Evolutionary conservation across 495 filamentous ascomycete species (phyloP), one percentile per base, ranked within the genome.

Genomic region (Talaromyces stipitatus): DNA sequence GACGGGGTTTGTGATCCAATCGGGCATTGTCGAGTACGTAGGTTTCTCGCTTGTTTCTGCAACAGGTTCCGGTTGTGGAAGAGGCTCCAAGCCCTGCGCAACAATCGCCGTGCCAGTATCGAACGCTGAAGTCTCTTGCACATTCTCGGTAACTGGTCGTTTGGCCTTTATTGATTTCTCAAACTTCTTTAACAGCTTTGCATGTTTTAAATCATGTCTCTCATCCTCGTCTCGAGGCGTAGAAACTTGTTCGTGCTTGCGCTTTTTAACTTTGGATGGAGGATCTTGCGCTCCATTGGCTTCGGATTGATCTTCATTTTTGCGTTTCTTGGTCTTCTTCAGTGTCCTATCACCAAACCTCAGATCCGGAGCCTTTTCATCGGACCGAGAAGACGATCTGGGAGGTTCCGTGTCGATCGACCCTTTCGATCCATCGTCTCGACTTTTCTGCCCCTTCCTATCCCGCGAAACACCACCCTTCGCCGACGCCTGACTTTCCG

Each of bases 1-100:
- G 24, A 86, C 77, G 0, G 92, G 91, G 14, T 83, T 78, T 14
- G 83, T 84, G 27, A 97, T 79, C 92, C 92, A 97, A 5, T 66
- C 12, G 18, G 77, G 78, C 51, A 80, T 63, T 16, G 79, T 77
- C 8, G 76, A 75, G 52, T 75, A 76, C 9, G 71, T 70, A 28
- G 76, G 74, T 50, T 66, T 61, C 56, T 80, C 78, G 2, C 72
- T 69, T 28, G 78, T 63, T 27, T 85, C 78, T 8, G 76, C 70
- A 0, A 79, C 78, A 16, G 80, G 81, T 56, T 81, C 77, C 29
- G 90, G 89, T 61, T 94, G 89, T 20, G 90, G 91, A 11, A 95
- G 66, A 12, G 88, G 90, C 57, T 84, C 83, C 2, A 96, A 77
- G 6, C 83, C 86, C 55, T 91, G 80, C 9, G 85, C 78, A 48